Evolutionary conservation across 805 yeast genomes (phyloP), one percentile per base, ranked within the genome.

Genomic region (Wickerhamiella alocasiicola): DNA sequence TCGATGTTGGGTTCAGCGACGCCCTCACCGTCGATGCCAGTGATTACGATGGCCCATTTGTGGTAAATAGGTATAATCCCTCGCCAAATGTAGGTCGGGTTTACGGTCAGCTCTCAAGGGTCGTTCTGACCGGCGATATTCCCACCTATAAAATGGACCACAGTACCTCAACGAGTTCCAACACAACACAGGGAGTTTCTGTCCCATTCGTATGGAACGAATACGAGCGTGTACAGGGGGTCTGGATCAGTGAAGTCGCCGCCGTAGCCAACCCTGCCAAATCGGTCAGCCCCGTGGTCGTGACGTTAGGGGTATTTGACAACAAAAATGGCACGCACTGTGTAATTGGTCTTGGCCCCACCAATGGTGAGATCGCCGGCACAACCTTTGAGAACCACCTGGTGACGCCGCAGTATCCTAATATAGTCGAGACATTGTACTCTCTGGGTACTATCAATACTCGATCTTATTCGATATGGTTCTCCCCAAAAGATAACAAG

Each of bases 331-430:
- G 32, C 19, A 27, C 37, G 12, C 32, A 29, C 39, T 39, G 46
- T 16, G 39, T 40, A 23, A 5, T 44, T 2, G 46, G 46, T 6
- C 25, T 44, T 16, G 46, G 46, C n/a, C 43, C 43, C 15, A n/a
- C 24, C 6, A 37, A 36, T 9, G 46, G 46, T n/a, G 46, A 40
- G 17, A 32, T 42, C 31, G 33, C 44, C 12, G 46, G 44, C 2
- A 28, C 25, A 6, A 26, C 36, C 7, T 32, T 40, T 19, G 46
- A 44, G 24, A 41, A 41, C 20, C 42, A 41, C 12, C 21, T 24
- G 5, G 44, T 44, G 16, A 39, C 17, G 12, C 46, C 46, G 4
- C 29, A 30, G 9, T 42, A 42, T 16, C 27, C 30, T 6, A 42
- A 42, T 15, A 5, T 28, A 15, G 15, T 36, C n/a, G 29, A 36